phyloP scores from a whole-genome alignment of 768 basidiomycete genomes.

The Pisolithus microcarpus region DNA sequence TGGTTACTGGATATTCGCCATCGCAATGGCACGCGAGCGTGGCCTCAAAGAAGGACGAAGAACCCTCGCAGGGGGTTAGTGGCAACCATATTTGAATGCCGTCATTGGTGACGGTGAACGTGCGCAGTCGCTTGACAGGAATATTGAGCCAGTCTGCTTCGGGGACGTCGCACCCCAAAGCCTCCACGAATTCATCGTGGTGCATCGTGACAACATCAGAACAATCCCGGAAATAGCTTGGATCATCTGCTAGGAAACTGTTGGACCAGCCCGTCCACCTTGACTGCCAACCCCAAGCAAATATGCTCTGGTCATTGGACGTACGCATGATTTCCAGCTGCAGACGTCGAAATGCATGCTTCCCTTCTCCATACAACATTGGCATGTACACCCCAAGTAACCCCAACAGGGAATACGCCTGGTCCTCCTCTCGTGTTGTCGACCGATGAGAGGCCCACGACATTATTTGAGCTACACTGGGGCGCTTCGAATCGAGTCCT shows the following conservation, averaged over 20 bases:
- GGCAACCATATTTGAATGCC: background rate
- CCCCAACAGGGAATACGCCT: conserved; percentile 14
- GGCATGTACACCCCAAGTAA: conserved; percentile 10
- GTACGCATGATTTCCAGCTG: conserved; percentile 5
- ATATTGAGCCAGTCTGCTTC: background rate
- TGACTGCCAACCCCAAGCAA: conserved; percentile 4
- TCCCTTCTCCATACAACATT: conserved; percentile 15
- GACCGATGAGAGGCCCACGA: conserved; percentile 13
- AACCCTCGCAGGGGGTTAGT: background rate
- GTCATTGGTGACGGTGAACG: background rate
- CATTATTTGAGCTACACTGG: conserved; percentile 6
- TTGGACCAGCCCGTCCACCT: background rate
- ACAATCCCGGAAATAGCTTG: background rate
- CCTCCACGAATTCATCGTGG: background rate
- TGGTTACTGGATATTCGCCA: background rate
- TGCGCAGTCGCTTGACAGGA: background rate
- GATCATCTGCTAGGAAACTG: background rate
- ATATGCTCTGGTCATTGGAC: conserved; percentile 10
- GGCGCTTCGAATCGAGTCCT: background rate
- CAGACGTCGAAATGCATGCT: conserved; percentile 8
- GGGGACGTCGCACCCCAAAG: background rate
- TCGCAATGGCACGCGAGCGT: background rate
- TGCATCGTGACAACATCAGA: background rate
- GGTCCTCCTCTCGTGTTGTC: conserved; percentile 13
- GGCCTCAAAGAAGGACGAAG: background rate